These are phyloP conservation scores for Fusarium drepaniforme DNA, from an alignment of 2,329 filamentous ascomycete genomes.

Conservation along the genomic window DNA sequence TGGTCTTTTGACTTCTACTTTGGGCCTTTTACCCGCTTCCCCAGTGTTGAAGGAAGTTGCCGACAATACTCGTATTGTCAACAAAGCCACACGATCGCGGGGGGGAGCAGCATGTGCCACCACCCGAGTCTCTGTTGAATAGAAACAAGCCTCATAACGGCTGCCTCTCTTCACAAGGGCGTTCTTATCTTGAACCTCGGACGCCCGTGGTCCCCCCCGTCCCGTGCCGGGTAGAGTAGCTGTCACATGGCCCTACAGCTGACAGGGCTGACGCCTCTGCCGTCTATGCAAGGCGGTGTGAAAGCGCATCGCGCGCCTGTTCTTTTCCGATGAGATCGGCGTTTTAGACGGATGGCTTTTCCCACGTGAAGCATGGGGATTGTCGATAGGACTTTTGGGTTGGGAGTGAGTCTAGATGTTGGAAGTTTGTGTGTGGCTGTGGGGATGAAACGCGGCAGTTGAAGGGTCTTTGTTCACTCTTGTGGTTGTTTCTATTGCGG, in stretches of 20 bases:
- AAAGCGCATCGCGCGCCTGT: conserved; percentile 4
- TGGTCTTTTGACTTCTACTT: neutral
- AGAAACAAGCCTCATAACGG: conserved; percentile 17
- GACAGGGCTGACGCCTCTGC: conserved; percentile 26
- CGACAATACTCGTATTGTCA: conserved; percentile 11
- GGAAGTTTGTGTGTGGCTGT: conserved; percentile 4
- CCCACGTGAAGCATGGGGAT: neutral
- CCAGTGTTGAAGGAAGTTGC: neutral
- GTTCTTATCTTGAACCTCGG: conserved; percentile 24
- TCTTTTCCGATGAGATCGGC: conserved; percentile 16
- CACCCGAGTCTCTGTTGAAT: conserved; percentile 20
- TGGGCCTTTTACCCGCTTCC: neutral
- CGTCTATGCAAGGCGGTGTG: conserved; percentile 22
- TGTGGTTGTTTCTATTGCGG: neutral
- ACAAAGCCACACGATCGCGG: conserved; percentile 4
- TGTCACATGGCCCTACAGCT: conserved; percentile 26
- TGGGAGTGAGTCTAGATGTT: conserved; percentile 1
- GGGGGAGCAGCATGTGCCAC: conserved; percentile 16
- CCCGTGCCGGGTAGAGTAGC: conserved; percentile 25
- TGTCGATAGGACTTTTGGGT: neutral
- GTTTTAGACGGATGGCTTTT: neutral
- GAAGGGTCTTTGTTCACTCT: neutral
- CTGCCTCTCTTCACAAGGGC: neutral
- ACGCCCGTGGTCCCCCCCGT: conserved; percentile 26
- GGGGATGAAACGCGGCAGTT: neutral